Percentiles rank a stretch among this genome's conserved stretches.
Conservation (phyloP, 208 protist species). For the Vickermania spadyakhi region DNA sequence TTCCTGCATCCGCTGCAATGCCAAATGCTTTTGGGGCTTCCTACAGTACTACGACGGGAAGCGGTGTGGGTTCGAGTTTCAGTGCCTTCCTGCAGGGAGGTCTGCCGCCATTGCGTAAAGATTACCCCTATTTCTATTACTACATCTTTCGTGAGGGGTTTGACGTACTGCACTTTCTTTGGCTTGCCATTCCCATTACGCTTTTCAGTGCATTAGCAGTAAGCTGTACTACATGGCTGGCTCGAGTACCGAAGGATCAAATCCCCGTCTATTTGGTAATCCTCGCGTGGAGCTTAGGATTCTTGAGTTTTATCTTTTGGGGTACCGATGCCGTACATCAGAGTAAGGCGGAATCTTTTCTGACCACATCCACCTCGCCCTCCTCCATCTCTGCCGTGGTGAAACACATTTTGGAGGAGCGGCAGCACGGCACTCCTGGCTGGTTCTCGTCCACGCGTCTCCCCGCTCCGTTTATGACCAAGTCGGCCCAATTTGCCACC, state of each 20-base stretch:
- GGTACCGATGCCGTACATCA: neutral
- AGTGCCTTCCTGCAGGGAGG: conserved; percentile 9
- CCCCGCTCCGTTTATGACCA: neutral
- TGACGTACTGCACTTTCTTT: conserved; percentile 1
- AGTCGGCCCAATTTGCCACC: neutral
- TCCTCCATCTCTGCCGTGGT: too few relatives aligned
- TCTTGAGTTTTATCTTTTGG: neutral
- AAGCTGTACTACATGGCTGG: neutral
- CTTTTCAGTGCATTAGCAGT: neutral
- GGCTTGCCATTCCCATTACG: neutral
- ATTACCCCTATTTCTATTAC: neutral
- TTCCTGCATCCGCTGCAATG: too few relatives aligned
- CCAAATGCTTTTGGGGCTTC: neutral
- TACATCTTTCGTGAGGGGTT: neutral
- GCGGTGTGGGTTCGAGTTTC: conserved; percentile 6
- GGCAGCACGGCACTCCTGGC: neutral
- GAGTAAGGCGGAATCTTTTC: neutral
- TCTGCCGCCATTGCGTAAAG: neutral
- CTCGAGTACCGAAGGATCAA: neutral
- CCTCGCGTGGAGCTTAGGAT: neutral
- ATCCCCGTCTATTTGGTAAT: neutral
- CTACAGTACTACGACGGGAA: neutral
- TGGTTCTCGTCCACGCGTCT: neutral
- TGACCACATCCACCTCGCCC: neutral
- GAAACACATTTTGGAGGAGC: too few relatives aligned